Conservation (phyloP, 192 early-diverging fungal genomes). For the Lobosporangium transversale region DNA sequence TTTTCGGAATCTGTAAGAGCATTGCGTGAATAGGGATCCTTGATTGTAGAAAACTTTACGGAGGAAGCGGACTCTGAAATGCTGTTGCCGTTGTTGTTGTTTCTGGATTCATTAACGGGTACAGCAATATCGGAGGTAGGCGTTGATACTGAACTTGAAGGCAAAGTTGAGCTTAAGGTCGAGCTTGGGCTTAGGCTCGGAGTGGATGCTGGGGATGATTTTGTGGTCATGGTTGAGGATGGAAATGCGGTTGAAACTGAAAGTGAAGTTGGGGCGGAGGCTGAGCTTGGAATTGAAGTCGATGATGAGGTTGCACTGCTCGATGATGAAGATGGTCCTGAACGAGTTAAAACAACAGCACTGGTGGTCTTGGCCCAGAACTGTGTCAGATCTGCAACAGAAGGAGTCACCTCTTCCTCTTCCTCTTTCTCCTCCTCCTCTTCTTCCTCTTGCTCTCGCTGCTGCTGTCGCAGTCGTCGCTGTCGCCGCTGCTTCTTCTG, state of each 20-base stretch:
- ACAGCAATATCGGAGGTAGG: no score
- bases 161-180: no score
- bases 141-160: no score
- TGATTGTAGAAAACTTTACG: not conserved
- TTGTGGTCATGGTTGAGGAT: no score
- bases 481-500: no score
- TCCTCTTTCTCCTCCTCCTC: not conserved
- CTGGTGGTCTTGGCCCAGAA: conserved; percentile 37
- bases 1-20: not conserved
- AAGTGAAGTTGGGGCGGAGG: not conserved
- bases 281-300: not conserved
- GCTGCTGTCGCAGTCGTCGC: not conserved
- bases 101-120: conserved; percentile 4
- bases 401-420: not conserved
- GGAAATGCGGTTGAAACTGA: no score
- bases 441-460: not conserved
- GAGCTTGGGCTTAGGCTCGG: conserved; percentile 10
- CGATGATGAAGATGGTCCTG: not conserved
- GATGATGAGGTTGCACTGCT: not conserved
- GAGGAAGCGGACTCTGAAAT: no score
- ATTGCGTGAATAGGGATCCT: not conserved
- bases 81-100: no score
- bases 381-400: conserved; percentile 23
- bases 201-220: no score
- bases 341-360: not conserved